Evolutionary conservation across 768 basidiomycete genomes (phyloP).

Genomic region (Coprinopsis sp.): DNA sequence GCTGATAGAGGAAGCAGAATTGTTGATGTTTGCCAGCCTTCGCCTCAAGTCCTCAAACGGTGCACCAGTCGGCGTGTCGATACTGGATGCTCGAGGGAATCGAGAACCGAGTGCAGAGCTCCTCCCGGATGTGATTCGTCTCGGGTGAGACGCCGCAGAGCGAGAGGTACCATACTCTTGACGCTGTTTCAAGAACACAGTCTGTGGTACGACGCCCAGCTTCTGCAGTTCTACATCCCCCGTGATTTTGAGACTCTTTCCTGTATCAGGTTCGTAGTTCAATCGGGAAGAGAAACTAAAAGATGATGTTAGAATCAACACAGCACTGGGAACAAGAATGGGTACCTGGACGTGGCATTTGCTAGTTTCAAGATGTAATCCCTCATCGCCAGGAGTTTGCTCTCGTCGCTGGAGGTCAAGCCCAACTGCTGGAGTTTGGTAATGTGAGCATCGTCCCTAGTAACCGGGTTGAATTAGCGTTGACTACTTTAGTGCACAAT

Average conservation of each 20-base stretch:
- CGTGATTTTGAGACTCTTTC: constrained; percentile 57
- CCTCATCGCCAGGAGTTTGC: constrained; percentile 80
- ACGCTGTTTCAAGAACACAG: constrained; percentile 60
- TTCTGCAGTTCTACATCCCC: constrained; percentile 79
- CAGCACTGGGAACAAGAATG: not conserved
- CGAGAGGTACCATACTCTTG: constrained; percentile 46
- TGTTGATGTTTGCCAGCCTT: constrained; percentile 69
- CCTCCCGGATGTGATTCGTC: constrained; percentile 30
- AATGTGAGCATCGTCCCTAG: constrained; percentile 74
- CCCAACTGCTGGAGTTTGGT: constrained; percentile 82
- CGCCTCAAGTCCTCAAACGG: constrained; percentile 78
- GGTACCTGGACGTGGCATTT: constrained; percentile 70
- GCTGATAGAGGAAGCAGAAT: constrained; percentile 61
- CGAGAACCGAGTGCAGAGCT: constrained; percentile 41
- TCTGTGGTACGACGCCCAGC: constrained; percentile 85
- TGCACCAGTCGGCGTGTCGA: constrained; percentile 44
- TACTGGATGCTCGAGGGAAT: constrained; percentile 42
- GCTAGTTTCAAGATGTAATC: constrained; percentile 87
- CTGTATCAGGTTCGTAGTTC: constrained; percentile 57
- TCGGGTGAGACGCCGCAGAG: constrained; percentile 31
- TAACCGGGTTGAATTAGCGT: constrained; percentile 5
- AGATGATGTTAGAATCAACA: not conserved
- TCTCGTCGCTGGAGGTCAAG: constrained; percentile 77
- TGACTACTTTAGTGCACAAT: not conserved
- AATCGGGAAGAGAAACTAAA: constrained; percentile 64